Evolutionary conservation across 2,329 filamentous ascomycete species (phyloP), one percentile per base, ranked within the genome.

Genomic region (Aspergillus fijiensis): DNA sequence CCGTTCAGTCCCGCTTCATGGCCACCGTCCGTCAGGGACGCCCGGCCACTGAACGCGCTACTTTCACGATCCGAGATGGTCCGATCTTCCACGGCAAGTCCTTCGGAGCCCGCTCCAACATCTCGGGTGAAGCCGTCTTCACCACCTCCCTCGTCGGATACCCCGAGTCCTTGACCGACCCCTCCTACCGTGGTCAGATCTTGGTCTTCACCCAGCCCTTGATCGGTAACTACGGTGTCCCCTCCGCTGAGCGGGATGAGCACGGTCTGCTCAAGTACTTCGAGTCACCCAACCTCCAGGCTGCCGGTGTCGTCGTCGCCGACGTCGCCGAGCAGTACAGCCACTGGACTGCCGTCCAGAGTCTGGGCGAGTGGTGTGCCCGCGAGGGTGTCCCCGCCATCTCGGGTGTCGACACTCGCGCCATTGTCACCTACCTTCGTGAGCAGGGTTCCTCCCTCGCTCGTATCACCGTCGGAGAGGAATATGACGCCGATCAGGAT

Each of bases 321-420:
- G 95, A 99, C 75, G 92, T 94, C 64, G 94, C 95, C 49, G 84
- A 91, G 76, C 86, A 93, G 76, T 97, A 98, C 85, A 96, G 92
- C 79, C 95, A 99, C 76, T 99, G 95, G 95, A 98, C 95, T 63
- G 95, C 95, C 39, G 94, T 99, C 11, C 92, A 99, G 84, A 93
- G 91, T 72, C 81, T 99, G 72, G 85, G 90, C 67, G 85, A 96
- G 70, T 99, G 95, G 95, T 99, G 95, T 79, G 91, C 93, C 67
- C 89, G 94, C 61, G 95, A 98, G 81, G 95, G 95, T 69, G 90
- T 99, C 39, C 94, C 95, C 56, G 93, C 92, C 74, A 97, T 98
- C 76, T 94, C 93, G 49, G 95, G 95, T 55, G 95, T 99, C 51
- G 95, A 99, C 75, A 99, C 95, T 54, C 92, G 95, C 77, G 94